Base-by-base conservation (phyloP, 2,329 filamentous ascomycete species). In the Fusarium longipes region DNA sequence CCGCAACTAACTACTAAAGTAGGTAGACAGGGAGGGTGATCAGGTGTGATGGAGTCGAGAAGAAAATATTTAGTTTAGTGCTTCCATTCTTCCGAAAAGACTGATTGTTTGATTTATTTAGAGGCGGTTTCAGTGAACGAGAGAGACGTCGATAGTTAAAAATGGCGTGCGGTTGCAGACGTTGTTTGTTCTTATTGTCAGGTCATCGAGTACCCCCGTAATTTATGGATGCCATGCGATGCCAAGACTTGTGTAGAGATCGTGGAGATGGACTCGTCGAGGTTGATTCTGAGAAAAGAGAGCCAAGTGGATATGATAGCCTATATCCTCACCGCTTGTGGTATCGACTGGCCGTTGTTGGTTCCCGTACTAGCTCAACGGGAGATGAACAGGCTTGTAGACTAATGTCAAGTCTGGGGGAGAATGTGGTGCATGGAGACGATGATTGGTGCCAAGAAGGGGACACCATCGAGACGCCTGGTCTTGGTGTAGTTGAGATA, bases 1-100 rank as follows among this genome's bases (percentile, higher is more conserved):
- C 65, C 65, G 39, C 27, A 57, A 53, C 42, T 43, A 22, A 14
- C 11, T 5, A n/a, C n/a, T n/a, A n/a, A n/a, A n/a, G n/a, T n/a
- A n/a, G n/a, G n/a, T n/a, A 17, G 17, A 22, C 4, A 12, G n/a
- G 29, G n/a, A n/a, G n/a, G 18, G n/a, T 8, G 5, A 3, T 9
- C 2, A 47, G 18, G 6, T 25, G 22, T 8, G 9, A 5, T 33
- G 27, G 6, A n/a, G 24, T 49, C 8, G 4, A n/a, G 11, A n/a
- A 12, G 17, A 20, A 6, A n/a, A n/a, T n/a, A 40, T 40, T n/a
- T 35, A 17, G 20, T 39, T n/a, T 29, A 27, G 12, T 14, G 15
- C 32, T 40, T 48, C 20, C 17, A 42, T 60, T 25, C 42, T n/a
- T 44, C 30, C 35, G 57, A 24, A 8, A 58, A 42, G 40, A 25